Evolutionary conservation across 805 yeast species (phyloP), one percentile per base, ranked within the genome.

Genomic region (Tetrapisispora iriomotensis): DNA sequence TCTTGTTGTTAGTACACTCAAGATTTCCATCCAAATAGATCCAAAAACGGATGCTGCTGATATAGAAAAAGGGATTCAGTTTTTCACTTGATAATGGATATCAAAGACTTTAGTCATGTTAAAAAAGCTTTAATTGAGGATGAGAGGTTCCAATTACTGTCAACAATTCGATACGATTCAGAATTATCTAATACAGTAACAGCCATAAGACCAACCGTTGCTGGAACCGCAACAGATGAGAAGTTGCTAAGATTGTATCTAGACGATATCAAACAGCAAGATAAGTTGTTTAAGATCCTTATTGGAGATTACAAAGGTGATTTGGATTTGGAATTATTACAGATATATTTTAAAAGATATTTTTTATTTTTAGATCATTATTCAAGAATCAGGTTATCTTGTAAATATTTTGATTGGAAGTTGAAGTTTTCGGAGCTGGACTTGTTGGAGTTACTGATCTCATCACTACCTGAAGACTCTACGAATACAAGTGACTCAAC

Each of bases 351-450:
- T 37, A 53, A 45, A 32, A 39, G 58, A 54, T 41, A 59, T 13
- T 85, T 83, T 60, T 77, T 81, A 48, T 64, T 86, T 17, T 61
- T 83, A 12, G 75, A 75, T 42, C 95, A 86, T 60, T 64, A 69
- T 34, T 69, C 71, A 34, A 66, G 95, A 32, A 54, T 85, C 21
- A 65, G 70, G 34, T 68, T 70, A 43, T 61, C 84, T 0, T 51
- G 80, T 13, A 48, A 57, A 14, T 79, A 67, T 53, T 84, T 87
- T 53, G 58, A 68, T 9, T 67, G 75, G 63, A 61, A 58, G 4
- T 62, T 67, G 36, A 64, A 61, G 19, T 38, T 81, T 1, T 60
- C 75, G 1, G 61, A 65, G 39, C 57, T 60, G 0, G 52, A 61
- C 17, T 50, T 87, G 3, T 51, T 75, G 13, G 43, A 2, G 9